Evolutionary conservation across 129 eudicot species (phyloP).

Genomic region (Smallanthus sonchifolius): DNA sequence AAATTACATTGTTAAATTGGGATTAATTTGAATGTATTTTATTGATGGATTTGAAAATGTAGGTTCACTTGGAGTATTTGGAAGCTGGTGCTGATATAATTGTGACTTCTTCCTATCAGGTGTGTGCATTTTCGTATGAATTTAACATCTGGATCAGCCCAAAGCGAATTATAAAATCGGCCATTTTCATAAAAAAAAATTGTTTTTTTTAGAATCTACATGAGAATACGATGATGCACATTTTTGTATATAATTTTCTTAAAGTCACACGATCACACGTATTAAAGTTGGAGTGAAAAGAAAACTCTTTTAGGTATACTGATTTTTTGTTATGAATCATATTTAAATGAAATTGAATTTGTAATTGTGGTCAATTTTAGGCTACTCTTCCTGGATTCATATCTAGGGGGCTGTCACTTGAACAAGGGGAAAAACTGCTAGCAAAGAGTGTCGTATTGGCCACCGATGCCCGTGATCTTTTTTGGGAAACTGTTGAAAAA

Average conservation of each 20-base stretch:
- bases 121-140: conserved; percentile 17
- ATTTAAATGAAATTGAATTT: not conserved
- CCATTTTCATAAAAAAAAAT: too few relatives aligned
- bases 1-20: not conserved
- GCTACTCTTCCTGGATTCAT: conserved; percentile 83
- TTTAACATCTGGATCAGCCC: not conserved
- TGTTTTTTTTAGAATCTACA: too few relatives aligned
- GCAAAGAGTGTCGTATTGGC: conserved; percentile 66
- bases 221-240: too few relatives aligned
- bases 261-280: too few relatives aligned
- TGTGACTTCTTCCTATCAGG: conserved; percentile 94
- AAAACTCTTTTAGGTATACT: too few relatives aligned
- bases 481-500: conserved; percentile 47
- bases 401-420: conserved; percentile 67
- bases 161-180: too few relatives aligned
- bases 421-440: conserved; percentile 67
- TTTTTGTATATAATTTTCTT: too few relatives aligned
- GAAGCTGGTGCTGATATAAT: conserved; percentile 93
- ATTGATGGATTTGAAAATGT: conserved; percentile 6
- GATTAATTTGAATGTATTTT: not conserved
- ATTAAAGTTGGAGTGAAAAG: too few relatives aligned
- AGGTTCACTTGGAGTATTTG: conserved; percentile 87
- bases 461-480: conserved; percentile 57
- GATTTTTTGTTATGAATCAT: too few relatives aligned
- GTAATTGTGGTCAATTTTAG: conserved; percentile 21